Conservation (phyloP, 108 stramenopile genomes). For the Nannochloropsis gaditana region DNA sequence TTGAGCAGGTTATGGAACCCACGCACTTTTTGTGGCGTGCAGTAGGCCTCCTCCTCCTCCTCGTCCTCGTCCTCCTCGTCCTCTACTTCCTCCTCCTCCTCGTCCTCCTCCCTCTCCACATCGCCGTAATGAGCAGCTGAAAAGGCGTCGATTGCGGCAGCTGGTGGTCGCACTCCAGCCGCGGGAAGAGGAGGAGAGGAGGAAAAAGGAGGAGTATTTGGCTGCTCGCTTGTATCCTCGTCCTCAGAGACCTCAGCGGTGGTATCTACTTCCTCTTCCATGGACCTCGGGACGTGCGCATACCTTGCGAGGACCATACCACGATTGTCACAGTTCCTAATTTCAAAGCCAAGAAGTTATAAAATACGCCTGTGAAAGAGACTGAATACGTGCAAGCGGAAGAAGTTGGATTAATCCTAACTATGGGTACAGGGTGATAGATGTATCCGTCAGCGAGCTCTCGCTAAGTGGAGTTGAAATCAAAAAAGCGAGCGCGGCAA, state of each 20-base stretch:
- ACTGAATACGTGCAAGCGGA: too few relatives aligned
- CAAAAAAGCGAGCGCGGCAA: too few relatives aligned
- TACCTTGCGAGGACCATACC: too few relatives aligned
- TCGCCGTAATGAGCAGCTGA: background rate
- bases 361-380: too few relatives aligned
- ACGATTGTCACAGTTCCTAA: too few relatives aligned
- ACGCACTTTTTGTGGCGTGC: slow-evolving; percentile 16
- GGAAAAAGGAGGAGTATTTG: background rate
- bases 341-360: too few relatives aligned
- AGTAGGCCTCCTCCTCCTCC: background rate
- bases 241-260: slow-evolving; percentile 4
- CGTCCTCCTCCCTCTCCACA: background rate
- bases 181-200: background rate
- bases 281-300: background rate
- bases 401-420: too few relatives aligned
- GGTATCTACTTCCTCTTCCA: background rate
- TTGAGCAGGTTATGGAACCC: background rate
- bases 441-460: too few relatives aligned
- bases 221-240: background rate
- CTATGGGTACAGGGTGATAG: too few relatives aligned
- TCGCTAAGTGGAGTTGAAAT: too few relatives aligned
- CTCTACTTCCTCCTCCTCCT: background rate
- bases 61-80: background rate
- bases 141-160: background rate
- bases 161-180: background rate